Percentiles rank a stretch among this genome's conserved stretches.
Evolutionary conservation across 495 filamentous ascomycete genomes (phyloP).

Genomic region (Penicillium coprophilum): DNA sequence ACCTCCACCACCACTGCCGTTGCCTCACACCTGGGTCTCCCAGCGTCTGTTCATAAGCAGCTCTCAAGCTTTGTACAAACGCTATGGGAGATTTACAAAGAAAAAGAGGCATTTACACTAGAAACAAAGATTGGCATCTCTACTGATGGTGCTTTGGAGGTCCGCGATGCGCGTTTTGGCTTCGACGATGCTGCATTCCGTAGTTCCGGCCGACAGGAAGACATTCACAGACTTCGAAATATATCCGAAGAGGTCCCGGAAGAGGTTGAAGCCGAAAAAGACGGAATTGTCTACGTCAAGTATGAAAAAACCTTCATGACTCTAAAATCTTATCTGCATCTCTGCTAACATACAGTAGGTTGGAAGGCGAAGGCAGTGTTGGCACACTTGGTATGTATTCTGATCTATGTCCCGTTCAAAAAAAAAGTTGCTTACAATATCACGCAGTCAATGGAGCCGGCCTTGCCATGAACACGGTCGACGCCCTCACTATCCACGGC

Average conservation of each 20-base stretch:
- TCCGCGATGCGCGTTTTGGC: slow-evolving; percentile 55
- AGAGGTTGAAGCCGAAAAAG: slow-evolving; percentile 64
- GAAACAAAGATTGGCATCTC: slow-evolving; percentile 48
- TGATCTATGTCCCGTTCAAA: background rate
- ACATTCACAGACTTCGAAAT: slow-evolving; percentile 60
- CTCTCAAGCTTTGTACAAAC: slow-evolving; percentile 52
- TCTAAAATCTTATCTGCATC: background rate
- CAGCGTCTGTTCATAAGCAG: slow-evolving; percentile 37
- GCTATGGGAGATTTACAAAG: slow-evolving; percentile 61
- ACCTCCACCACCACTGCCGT: slow-evolving; percentile 41
- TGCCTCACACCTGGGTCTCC: slow-evolving; percentile 53
- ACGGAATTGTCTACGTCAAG: slow-evolving; percentile 75
- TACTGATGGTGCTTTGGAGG: slow-evolving; percentile 41
- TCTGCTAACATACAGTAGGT: slow-evolving; percentile 28
- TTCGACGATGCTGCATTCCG: slow-evolving; percentile 81
- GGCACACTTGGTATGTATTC: slow-evolving; percentile 59
- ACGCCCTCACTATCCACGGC: slow-evolving; percentile 66
- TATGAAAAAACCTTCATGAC: slow-evolving; percentile 19
- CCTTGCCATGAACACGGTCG: slow-evolving; percentile 89
- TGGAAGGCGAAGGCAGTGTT: slow-evolving; percentile 54
- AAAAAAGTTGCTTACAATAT: background rate
- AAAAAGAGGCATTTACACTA: slow-evolving; percentile 66
- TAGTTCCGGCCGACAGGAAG: slow-evolving; percentile 61
- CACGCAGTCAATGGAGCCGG: slow-evolving; percentile 77
- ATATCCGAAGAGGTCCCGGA: slow-evolving; percentile 50